Base-by-base conservation (phyloP, 345 rosid species). In the Arabis hirsuta region DNA sequence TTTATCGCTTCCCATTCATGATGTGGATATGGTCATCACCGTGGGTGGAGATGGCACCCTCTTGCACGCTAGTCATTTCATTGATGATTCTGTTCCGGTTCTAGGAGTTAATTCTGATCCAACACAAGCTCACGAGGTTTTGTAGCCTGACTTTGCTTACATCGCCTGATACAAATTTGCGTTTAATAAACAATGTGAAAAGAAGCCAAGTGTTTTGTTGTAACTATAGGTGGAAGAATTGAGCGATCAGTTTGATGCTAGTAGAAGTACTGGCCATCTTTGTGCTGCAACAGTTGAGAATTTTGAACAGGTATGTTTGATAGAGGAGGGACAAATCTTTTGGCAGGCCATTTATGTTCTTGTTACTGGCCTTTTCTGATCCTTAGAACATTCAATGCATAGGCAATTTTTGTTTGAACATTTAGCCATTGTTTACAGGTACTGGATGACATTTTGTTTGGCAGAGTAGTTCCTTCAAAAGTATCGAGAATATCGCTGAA, bases 21-120 rank as follows among this genome's bases (percentile, higher is more conserved):
- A 86, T 67, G 88, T 88, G 36, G 98, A 94, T 80, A 79, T 94
- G 76, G 98, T 94, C 44, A 84, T 94, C 56, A 91, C 97, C 1
- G 76, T 94, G 7, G 96, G 98, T 65, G 98, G 98, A 32, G 97
- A 94, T 57, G 98, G 98, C 38, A 91, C 98, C 9, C 96, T 94
- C 32, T 78, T 94, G 86, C 96, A 88, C 66, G 97, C 98, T 36
- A 84, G 96, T 67, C 98, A 94, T 83, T 88, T 86, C 56, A 67
- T 94, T 51, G 91, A 89, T 79, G 90, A 85, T 55, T 82, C 91
- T 14, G 73, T 84, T 73, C 97, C 96, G 4, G 84, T 89, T 76
- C 71, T 89, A 1, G 98, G 97, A 38, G 93, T 91, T 48, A 95
- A 91, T 76, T 95, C 99, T 60, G 97, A 94, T 55, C 99, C 99